These are phyloP conservation scores for Alloteropsis angusta DNA, from an alignment of 202 grass and related monocot genomes.

Conservation along the genomic window DNA sequence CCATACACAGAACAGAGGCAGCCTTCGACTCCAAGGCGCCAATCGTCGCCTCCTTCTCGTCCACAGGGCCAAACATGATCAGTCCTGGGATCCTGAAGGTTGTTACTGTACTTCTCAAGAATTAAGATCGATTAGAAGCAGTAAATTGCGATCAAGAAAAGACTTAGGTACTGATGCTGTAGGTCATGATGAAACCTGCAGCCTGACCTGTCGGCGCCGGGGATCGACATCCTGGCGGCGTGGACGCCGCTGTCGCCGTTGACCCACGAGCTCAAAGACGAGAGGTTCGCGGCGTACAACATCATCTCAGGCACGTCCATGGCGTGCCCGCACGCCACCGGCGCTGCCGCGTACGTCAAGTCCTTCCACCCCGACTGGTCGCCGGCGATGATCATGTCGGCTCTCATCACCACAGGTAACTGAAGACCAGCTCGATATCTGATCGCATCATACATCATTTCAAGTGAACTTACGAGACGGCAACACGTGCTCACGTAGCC, in stretches of 20 bases:
- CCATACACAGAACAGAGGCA: not conserved
- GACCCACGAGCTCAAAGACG: not conserved
- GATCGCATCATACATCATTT: not conserved
- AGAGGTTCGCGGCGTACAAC: not conserved
- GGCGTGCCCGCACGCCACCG: constrained; percentile 51
- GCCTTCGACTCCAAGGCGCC: not conserved
- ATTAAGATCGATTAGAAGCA: not conserved
- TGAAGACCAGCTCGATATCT: too few species aligned
- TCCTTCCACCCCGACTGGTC: constrained; percentile 43
- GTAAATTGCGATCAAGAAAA: not conserved
- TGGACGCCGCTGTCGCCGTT: constrained; percentile 1
- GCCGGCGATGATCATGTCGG: constrained; percentile 32
- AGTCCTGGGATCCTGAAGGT: constrained; percentile 29
- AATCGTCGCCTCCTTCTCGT: constrained; percentile 17
- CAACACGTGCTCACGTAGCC: not conserved
- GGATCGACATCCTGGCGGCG: constrained; percentile 38
- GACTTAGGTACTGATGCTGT: not conserved
- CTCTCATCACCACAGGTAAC: constrained; percentile 33
- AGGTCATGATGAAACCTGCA: not conserved
- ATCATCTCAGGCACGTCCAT: constrained; percentile 52
- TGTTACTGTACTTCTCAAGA: too few species aligned
- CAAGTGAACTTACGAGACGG: not conserved
- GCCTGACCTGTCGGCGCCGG: constrained; percentile 38
- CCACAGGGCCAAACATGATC: constrained; percentile 21
- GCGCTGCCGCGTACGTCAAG: constrained; percentile 36